Conservation (phyloP, 1,284 basidiomycete genomes). For the Irpex lacteus region DNA sequence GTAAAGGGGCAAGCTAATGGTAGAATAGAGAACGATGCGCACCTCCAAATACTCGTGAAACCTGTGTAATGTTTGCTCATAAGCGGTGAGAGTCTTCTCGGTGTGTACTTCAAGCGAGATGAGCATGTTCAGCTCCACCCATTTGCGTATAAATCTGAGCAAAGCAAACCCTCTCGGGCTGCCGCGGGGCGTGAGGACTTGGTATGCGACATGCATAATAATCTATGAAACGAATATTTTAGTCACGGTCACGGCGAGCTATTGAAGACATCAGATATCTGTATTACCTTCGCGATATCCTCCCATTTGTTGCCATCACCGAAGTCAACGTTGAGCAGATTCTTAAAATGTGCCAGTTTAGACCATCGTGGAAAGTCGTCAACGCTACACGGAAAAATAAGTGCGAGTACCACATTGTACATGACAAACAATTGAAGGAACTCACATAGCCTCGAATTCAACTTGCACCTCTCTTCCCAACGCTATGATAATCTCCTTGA, state of each 20-base stretch:
- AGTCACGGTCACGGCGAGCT: background rate
- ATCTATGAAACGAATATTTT: slow-evolving; percentile 1
- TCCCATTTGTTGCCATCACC: slow-evolving; percentile 13
- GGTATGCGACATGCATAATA: slow-evolving; percentile 10
- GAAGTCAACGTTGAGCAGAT: slow-evolving; percentile 6
- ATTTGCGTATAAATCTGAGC: slow-evolving; percentile 13
- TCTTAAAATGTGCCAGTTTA: slow-evolving; percentile 10
- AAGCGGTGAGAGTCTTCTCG: slow-evolving; percentile 15
- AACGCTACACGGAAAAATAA: slow-evolving; percentile 1
- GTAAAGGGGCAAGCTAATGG: background rate
- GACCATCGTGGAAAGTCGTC: slow-evolving; percentile 10
- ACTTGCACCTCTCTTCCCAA: background rate
- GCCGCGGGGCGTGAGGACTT: slow-evolving; percentile 2
- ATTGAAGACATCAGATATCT: background rate
- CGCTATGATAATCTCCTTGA: slow-evolving; percentile 3
- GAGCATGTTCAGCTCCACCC: slow-evolving; percentile 18
- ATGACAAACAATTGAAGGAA: background rate
- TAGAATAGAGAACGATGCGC: background rate
- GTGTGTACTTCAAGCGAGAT: slow-evolving; percentile 20
- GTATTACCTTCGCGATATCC: slow-evolving; percentile 36
- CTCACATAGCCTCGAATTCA: slow-evolving; percentile 8
- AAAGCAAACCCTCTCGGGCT: slow-evolving; percentile 13
- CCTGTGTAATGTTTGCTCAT: background rate
- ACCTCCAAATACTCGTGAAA: slow-evolving; percentile 8
- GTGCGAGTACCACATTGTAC: background rate